Conservation (phyloP, 106 monocot genomes). For the Posidonia australis region DNA sequence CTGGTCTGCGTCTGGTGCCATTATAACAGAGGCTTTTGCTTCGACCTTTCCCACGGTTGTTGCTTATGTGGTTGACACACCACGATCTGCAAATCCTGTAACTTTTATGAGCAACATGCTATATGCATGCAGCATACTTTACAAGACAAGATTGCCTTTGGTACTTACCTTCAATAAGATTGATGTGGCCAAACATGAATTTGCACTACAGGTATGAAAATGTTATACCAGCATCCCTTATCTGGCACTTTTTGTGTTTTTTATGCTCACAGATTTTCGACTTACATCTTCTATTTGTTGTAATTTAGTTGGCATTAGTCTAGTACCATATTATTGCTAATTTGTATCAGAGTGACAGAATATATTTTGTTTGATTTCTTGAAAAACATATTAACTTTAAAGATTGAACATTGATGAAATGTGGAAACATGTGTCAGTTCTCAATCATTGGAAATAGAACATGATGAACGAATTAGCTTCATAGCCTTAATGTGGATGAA, state of each 20-base stretch:
- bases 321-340: too few relatives aligned
- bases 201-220: slow-evolving; percentile 73
- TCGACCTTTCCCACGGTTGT: slow-evolving; percentile 92
- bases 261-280: neutral
- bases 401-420: too few relatives aligned
- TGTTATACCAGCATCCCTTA: neutral
- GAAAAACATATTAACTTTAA: too few relatives aligned
- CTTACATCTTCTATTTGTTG: neutral
- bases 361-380: too few relatives aligned
- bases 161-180: slow-evolving; percentile 84
- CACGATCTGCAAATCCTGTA: slow-evolving; percentile 67
- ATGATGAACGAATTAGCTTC: too few relatives aligned
- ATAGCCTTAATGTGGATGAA: too few relatives aligned
- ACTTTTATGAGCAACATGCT: slow-evolving; percentile 99
- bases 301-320: too few relatives aligned
- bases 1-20: slow-evolving; percentile 97
- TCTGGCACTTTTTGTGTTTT: neutral
- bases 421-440: too few relatives aligned
- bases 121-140: slow-evolving; percentile 97
- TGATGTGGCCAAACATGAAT: slow-evolving; percentile 93
- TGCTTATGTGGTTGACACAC: slow-evolving; percentile 93
- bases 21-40: slow-evolving; percentile 93
- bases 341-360: too few relatives aligned
- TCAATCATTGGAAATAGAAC: too few relatives aligned
- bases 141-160: slow-evolving; percentile 90